Evolutionary conservation across 345 rosid species (phyloP).

Genomic region (Boechera divaricarpa): DNA sequence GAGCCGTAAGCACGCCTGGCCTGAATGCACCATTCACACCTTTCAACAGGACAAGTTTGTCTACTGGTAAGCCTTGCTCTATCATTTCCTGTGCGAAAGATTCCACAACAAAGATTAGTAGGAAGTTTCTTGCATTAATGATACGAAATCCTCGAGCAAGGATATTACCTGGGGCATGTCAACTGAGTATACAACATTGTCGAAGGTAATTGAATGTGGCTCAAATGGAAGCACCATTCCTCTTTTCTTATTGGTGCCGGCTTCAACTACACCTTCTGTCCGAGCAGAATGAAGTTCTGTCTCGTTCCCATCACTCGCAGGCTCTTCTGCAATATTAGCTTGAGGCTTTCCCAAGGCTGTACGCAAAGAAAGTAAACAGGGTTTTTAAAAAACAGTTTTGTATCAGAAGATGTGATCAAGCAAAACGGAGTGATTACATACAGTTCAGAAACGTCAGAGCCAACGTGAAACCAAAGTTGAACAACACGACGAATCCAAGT

Average conservation of each 20-base stretch:
- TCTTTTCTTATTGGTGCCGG: constrained; percentile 42
- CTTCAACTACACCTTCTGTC: constrained; percentile 38
- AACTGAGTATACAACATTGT: constrained; percentile 63
- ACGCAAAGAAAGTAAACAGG: constrained; percentile 28
- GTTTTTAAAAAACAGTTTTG: not conserved
- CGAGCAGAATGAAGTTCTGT: constrained; percentile 41
- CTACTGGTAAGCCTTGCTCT: constrained; percentile 60
- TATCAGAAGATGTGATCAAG: constrained; percentile 21
- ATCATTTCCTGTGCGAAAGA: constrained; percentile 51
- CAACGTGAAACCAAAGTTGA: constrained; percentile 71
- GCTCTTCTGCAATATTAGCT: constrained; percentile 53
- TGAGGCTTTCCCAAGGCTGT: constrained; percentile 70
- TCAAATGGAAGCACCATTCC: constrained; percentile 87
- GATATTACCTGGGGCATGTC: constrained; percentile 77
- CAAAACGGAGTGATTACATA: constrained; percentile 47
- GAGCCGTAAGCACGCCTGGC: constrained; percentile 85
- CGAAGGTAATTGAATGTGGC: constrained; percentile 67
- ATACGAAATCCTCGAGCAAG: constrained; percentile 15
- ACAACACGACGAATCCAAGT: constrained; percentile 62
- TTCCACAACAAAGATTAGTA: constrained; percentile 27
- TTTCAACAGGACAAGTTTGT: constrained; percentile 68
- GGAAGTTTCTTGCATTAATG: constrained; percentile 12
- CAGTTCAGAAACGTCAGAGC: constrained; percentile 75
- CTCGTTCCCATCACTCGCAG: constrained; percentile 44
- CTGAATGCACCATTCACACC: constrained; percentile 83